These are phyloP conservation scores for Gyrodon lividus DNA, from an alignment of 768 basidiomycete genomes.

Conservation along the genomic window DNA sequence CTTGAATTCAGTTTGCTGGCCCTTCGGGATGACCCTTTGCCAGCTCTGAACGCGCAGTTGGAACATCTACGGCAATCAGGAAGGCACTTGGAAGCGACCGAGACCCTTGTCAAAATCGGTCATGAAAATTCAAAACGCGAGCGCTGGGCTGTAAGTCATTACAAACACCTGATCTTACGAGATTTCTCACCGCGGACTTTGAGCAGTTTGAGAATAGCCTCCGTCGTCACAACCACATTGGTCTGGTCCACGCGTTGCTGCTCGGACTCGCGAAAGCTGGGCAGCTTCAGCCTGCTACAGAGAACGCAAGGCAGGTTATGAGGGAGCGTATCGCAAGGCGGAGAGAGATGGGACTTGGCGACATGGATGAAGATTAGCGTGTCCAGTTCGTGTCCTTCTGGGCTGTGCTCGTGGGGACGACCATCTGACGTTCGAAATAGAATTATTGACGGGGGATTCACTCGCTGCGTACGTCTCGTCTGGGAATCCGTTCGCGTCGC, in stretches of 20 bases:
- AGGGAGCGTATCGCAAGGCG: conserved; percentile 41
- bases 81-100: conserved; percentile 44
- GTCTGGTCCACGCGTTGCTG: conserved; percentile 74
- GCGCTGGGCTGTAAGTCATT: conserved; percentile 72
- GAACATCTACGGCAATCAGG: conserved; percentile 44
- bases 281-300: conserved; percentile 52
- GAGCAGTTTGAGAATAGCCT: conserved; percentile 83
- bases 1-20: conserved; percentile 92
- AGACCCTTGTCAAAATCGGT: conserved; percentile 54
- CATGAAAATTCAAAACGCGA: conserved; percentile 75
- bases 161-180: not conserved
- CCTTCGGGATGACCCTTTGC: conserved; percentile 79
- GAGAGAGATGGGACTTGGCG: conserved; percentile 39
- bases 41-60: conserved; percentile 60
- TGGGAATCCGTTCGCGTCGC: not conserved
- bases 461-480: not conserved
- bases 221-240: conserved; percentile 83
- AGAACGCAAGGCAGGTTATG: conserved; percentile 43
- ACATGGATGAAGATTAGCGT: conserved; percentile 42
- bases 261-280: conserved; percentile 71
- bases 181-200: conserved; percentile 8
- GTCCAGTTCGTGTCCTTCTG: not conserved
- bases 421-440: not conserved
- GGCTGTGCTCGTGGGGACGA: conserved; percentile 1
- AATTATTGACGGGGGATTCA: conserved; percentile 3